phyloP scores from a whole-genome alignment of 257 asterid species.

The Marsdenia floribunda region DNA sequence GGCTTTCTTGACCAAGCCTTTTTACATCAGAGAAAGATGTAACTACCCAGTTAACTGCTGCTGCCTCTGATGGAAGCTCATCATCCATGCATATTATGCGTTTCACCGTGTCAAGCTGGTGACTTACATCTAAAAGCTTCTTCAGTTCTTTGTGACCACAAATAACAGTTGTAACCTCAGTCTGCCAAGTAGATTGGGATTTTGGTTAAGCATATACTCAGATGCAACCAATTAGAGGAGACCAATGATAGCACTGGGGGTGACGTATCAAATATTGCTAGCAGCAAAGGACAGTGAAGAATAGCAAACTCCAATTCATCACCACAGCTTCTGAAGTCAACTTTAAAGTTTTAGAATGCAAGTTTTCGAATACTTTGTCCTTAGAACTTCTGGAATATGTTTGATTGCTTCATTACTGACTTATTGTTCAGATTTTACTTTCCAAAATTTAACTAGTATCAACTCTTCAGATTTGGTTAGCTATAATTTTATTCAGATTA shows the following conservation, averaged over 20 bases:
- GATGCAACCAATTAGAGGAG: not conserved
- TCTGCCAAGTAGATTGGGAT: conserved; percentile 48
- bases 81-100: conserved; percentile 80
- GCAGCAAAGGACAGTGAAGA: not conserved
- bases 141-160: conserved; percentile 86
- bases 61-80: conserved; percentile 53
- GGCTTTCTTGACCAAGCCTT: conserved; percentile 62
- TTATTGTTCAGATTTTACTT: not conserved
- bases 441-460: not conserved
- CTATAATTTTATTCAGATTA: not conserved
- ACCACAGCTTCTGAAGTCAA: not conserved
- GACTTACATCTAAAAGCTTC: conserved; percentile 71
- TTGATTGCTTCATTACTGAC: not conserved
- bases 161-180: conserved; percentile 95
- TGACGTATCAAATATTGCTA: not conserved
- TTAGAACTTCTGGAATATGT: not conserved
- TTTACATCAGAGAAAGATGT: conserved; percentile 65
- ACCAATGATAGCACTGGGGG: not conserved
- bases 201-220: not conserved
- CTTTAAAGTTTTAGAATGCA: not conserved
- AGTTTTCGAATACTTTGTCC: not conserved
- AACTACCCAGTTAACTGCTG: conserved; percentile 56
- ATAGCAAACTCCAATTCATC: not conserved
- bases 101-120: conserved; percentile 88
- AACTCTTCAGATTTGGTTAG: not conserved